Conservation (phyloP, 2,329 filamentous ascomycete genomes). For the Lomentospora prolificans region DNA sequence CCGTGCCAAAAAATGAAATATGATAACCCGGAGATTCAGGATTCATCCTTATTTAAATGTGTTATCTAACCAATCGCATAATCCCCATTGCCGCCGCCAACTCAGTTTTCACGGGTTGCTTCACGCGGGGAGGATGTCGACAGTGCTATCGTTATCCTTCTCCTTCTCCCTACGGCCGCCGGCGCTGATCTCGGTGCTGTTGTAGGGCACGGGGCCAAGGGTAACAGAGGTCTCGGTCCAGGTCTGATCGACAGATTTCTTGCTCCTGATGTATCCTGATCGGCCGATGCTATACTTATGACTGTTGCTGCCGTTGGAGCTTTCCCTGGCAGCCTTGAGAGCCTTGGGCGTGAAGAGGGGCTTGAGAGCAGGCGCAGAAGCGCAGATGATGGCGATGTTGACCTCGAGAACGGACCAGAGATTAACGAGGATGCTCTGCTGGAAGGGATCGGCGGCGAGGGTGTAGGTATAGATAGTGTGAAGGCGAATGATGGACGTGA, state of each 20-base stretch:
- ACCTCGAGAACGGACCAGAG: slow-evolving; percentile 39
- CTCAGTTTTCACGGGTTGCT: no score
- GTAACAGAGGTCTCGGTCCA: neutral
- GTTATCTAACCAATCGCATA: no score
- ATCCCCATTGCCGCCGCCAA: no score
- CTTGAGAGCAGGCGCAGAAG: slow-evolving; percentile 38
- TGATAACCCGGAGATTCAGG: no score
- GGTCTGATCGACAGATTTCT: slow-evolving; percentile 8
- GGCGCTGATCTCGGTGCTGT: neutral
- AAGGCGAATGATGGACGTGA: slow-evolving; percentile 27
- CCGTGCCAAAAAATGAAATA: no score
- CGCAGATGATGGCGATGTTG: slow-evolving; percentile 38
- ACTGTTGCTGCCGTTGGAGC: slow-evolving; percentile 5
- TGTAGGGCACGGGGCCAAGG: neutral
- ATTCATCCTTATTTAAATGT: no score
- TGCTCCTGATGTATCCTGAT: slow-evolving; percentile 8
- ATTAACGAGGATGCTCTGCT: slow-evolving; percentile 19
- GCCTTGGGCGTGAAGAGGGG: slow-evolving; percentile 30
- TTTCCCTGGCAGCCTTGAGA: slow-evolving; percentile 16
- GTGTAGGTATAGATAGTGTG: slow-evolving; percentile 29
- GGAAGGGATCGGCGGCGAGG: slow-evolving; percentile 24
- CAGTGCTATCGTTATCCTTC: neutral
- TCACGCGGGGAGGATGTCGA: neutral
- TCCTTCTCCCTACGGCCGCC: neutral
- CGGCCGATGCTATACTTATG: neutral